Evolutionary conservation across 768 basidiomycete genomes (phyloP).

Genomic region (Holtermanniella nyarrowii): DNA sequence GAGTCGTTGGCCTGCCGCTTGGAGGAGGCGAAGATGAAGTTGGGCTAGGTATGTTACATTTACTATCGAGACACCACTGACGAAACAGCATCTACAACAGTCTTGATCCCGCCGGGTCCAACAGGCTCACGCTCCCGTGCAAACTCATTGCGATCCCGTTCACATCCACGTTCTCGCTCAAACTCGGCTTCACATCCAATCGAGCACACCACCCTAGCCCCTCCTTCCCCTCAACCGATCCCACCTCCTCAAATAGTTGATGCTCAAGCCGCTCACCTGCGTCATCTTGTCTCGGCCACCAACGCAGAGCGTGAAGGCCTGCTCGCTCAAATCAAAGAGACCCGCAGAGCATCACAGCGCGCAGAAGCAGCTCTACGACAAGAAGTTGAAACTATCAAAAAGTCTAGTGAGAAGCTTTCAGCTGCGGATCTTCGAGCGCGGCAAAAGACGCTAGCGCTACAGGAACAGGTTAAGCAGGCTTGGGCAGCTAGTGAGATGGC

Average conservation of each 20-base stretch:
- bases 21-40: slow-evolving; percentile 17
- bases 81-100: slow-evolving; percentile 22
- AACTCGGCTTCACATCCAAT: slow-evolving; percentile 22
- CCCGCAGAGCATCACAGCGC: slow-evolving; percentile 71
- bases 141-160: slow-evolving; percentile 34
- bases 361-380: slow-evolving; percentile 67
- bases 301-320: slow-evolving; percentile 61
- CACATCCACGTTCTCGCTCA: slow-evolving; percentile 33
- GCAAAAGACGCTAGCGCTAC: slow-evolving; percentile 76
- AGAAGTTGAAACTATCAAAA: slow-evolving; percentile 74
- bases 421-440: slow-evolving; percentile 66
- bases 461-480: slow-evolving; percentile 76
- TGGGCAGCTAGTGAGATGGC: slow-evolving; percentile 49
- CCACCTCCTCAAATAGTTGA: slow-evolving; percentile 26
- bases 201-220: slow-evolving; percentile 2
- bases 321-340: slow-evolving; percentile 59
- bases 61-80: background rate
- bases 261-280: slow-evolving; percentile 44
- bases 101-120: slow-evolving; percentile 23
- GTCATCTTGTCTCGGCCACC: slow-evolving; percentile 55
- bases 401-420: slow-evolving; percentile 68
- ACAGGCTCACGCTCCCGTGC: slow-evolving; percentile 31
- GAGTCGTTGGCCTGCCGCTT: slow-evolving; percentile 47
- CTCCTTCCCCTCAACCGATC: slow-evolving; percentile 6
- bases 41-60: slow-evolving; percentile 14